Evolutionary conservation across 352 stramenopile species (phyloP), one percentile per base, ranked within the genome.

Genomic region (Phytophthora sojae): DNA sequence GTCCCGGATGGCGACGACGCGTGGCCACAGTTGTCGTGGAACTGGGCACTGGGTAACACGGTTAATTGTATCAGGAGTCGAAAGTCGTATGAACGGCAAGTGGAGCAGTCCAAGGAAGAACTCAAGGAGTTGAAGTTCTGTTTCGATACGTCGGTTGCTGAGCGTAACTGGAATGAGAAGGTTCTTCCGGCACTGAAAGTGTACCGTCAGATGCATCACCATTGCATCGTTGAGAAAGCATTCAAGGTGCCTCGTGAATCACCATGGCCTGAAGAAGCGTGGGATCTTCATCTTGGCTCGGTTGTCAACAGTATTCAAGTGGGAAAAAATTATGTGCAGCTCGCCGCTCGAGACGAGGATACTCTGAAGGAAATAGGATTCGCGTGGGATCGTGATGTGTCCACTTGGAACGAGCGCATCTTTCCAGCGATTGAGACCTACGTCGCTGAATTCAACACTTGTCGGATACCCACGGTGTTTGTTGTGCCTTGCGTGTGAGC

Each of bases 321-420:
- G 4, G 35, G 35, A 42, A 4, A 0, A 0, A 17, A 42, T 1
- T 42, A 42, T 2, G 5, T 42, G 4, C 1, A 42, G 11, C 17
- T 42, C 11, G 35, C 35, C 14, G 11, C 11, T 17, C 35, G 35
- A 17, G 35, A 42, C 35, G 14, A 42, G 8, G 32, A 39, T 15
- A 39, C 15, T 39, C 32, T 39, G 32, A 39, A 39, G 9, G 32
- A 39, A 39, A 39, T 39, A 39, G 32, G 57, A 4, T 88, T 90
- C 45, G 59, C 80, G 14, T 88, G 78, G 80, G 77, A 75, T 55
- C 35, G 45, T 6, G 30, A 57, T 11, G 73, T 75, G 23, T 37
- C 51, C 37, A 78, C 70, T 51, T 90, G 82, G 82, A 70, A 66
- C 9, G 61, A 78, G 12, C 64, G 73, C 35, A 73, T 90, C 29